These are phyloP conservation scores for Jatropha curcas DNA, from an alignment of 345 rosid genomes.

Conservation along the genomic window DNA sequence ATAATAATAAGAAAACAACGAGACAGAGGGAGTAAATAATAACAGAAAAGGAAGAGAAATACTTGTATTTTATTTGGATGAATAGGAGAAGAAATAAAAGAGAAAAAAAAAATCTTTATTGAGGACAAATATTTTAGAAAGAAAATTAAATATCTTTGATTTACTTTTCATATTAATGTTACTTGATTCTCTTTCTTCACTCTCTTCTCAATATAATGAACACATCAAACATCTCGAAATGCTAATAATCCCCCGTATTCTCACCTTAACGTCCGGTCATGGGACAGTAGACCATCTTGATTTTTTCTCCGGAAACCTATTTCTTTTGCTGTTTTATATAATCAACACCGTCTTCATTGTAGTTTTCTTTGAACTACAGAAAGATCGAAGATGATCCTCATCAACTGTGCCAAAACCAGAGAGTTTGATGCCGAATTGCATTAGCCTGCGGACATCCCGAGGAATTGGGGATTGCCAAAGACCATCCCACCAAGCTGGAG, in stretches of 20 bases:
- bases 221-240: background rate
- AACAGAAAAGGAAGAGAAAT: too few species aligned
- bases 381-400: conserved; percentile 53
- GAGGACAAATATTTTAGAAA: too few species aligned
- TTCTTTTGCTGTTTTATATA: conserved; percentile 22
- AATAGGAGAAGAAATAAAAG: too few species aligned
- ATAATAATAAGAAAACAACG: too few species aligned
- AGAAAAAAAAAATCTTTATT: too few species aligned
- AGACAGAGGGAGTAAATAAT: too few species aligned
- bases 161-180: too few species aligned
- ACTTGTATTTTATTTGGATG: too few species aligned
- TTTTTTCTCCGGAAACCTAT: background rate
- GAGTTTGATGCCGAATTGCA: conserved; percentile 65
- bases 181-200: too few species aligned
- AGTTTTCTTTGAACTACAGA: conserved; percentile 62
- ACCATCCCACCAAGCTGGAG: conserved; percentile 99
- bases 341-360: conserved; percentile 48
- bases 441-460: conserved; percentile 65
- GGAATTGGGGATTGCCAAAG: conserved; percentile 91
- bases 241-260: background rate
- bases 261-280: background rate
- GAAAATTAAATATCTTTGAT: too few species aligned
- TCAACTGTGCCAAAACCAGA: conserved; percentile 77
- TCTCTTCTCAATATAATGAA: background rate
- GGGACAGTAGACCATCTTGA: background rate